These are phyloP conservation scores for maize (Zea mays) DNA, from an alignment of 176 grass and related monocot species.

Conservation along the genomic window Zm-B73-REFERENCE-NAM-5.0 NC_050104.1:15994501-15995000, in stretches of 20 bases:
- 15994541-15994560: conserved; percentile 45
- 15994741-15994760: conserved; percentile 29
- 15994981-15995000: conserved; percentile 19
- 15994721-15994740: conserved; percentile 32
- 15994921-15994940: conserved; percentile 16
- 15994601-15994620: conserved; percentile 28
- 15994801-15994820: neutral
- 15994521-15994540: conserved; percentile 48
- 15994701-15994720: conserved; percentile 44
- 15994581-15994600: conserved; percentile 18
- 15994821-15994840: neutral
- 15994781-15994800: neutral
- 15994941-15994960: conserved; percentile 23
- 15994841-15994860: neutral
- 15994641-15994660: conserved; percentile 37
- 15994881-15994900: conserved; percentile 53
- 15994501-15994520: conserved; percentile 39
- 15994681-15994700: conserved; percentile 45
- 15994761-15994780: neutral
- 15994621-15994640: conserved; percentile 27
- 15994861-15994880: conserved; percentile 3
- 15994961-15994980: conserved; percentile 45
- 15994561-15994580: conserved; percentile 50
- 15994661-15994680: conserved; percentile 37
- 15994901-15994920: conserved; percentile 41